Percentiles rank a stretch among this genome's conserved stretches.
phyloP scores from a whole-genome alignment of 2,329 filamentous ascomycete species.

The Neofusicoccum umdonicola region DNA sequence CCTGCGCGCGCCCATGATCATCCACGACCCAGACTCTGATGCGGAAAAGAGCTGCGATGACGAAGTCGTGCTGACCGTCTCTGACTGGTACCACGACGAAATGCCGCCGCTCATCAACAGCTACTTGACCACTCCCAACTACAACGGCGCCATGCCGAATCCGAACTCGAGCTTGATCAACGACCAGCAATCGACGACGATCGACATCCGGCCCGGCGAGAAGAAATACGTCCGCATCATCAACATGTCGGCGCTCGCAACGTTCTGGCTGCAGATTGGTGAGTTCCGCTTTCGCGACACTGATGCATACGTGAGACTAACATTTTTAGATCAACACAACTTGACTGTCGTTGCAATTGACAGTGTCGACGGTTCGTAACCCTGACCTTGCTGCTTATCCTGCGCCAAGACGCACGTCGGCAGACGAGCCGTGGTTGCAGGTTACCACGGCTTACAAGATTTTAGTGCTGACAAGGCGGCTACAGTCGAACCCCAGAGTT shows the following conservation, averaged over 20 bases:
- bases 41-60: constrained; percentile 51
- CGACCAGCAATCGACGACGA: constrained; percentile 60
- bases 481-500: constrained; percentile 53
- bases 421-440: constrained; percentile 70
- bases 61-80: constrained; percentile 63
- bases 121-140: constrained; percentile 45
- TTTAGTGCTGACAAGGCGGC: background rate
- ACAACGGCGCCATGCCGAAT: constrained; percentile 59
- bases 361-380: constrained; percentile 6
- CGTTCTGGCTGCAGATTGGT: constrained; percentile 44
- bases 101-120: constrained; percentile 47
- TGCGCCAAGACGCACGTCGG: constrained; percentile 52
- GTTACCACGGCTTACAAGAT: constrained; percentile 30
- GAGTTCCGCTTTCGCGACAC: background rate
- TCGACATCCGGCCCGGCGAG: constrained; percentile 62
- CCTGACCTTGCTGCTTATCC: constrained; percentile 53
- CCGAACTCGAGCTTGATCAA: constrained; percentile 69
- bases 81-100: constrained; percentile 66
- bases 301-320: background rate
- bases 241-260: constrained; percentile 66
- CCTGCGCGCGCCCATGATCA: constrained; percentile 61
- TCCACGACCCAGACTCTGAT: constrained; percentile 54
- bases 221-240: constrained; percentile 70
- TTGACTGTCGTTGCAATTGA: constrained; percentile 18
- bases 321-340: constrained; percentile 14